Percentiles rank a stretch among this genome's conserved stretches.
Conservation (phyloP, 805 yeast species). For the Pichia kluyveri region DNA sequence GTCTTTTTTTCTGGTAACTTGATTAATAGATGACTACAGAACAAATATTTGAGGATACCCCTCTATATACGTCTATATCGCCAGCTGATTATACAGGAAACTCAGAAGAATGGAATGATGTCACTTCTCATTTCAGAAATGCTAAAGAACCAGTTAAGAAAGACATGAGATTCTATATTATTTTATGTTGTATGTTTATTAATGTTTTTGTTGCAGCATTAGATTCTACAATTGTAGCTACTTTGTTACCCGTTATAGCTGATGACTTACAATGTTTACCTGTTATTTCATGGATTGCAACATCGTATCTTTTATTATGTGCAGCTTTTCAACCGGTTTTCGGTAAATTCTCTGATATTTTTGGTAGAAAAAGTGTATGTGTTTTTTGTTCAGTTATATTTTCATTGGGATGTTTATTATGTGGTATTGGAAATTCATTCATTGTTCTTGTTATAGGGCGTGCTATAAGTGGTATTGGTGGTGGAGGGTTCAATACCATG, state of each 20-base stretch:
- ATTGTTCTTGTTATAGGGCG: conserved; percentile 44
- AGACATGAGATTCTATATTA: neutral
- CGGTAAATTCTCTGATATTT: conserved; percentile 48
- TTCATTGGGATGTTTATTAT: conserved; percentile 36
- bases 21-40: too few relatives aligned
- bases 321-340: conserved; percentile 43
- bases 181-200: conserved; percentile 6
- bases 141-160: too few relatives aligned
- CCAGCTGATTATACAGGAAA: too few relatives aligned
- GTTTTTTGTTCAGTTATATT: conserved; percentile 31
- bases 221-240: neutral
- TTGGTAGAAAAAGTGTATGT: conserved; percentile 40
- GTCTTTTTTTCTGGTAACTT: too few relatives aligned
- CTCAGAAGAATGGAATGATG: too few relatives aligned
- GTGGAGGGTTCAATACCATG: conserved; percentile 43
- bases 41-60: too few relatives aligned
- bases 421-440: conserved; percentile 42
- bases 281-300: conserved; percentile 51
- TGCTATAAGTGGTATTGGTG: conserved; percentile 42
- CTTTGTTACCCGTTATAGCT: neutral
- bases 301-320: conserved; percentile 42
- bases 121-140: too few relatives aligned
- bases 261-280: neutral
- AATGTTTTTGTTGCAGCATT: neutral
- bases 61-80: too few relatives aligned